Evolutionary conservation across 306 rosid species (phyloP), one percentile per base, ranked within the genome.

Genomic region (Dryas drummondii): DNA sequence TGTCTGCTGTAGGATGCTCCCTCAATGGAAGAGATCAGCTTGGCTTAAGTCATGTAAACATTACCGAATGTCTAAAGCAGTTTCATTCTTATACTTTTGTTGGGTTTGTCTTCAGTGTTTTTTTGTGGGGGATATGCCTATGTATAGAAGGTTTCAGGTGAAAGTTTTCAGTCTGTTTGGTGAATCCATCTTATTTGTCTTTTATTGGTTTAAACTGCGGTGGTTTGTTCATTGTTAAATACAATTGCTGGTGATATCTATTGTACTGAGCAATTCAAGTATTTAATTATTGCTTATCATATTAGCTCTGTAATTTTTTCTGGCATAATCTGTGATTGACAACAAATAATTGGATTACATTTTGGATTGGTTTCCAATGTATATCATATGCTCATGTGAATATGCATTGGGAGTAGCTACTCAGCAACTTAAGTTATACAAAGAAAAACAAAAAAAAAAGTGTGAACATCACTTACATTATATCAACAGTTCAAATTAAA

Each of bases 101-200:
- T 70, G 84, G 81, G 80, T 72, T 73, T 85, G 89, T 84, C 83
- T 84, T 72, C 74, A 66, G 77, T 78, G 80, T 80, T 76, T 63
- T 61, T 58, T 58, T 69, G 47, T 11, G 22, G 81, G 84, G 83
- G 77, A 77, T 64, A 82, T 81, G 81, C 80, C 76, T 78, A 58
- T 87, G 79, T 82, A 79, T 79, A 82, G 85, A 73, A 78, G 55
- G 55, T 66, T 74, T 49, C 73, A 54, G 73, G 47, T 82, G 80
- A 52, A 76, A 72, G 46, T 78, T 61, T 59, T 62, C 53, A 16
- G 70, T 83, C 55, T 79, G 60, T 61, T 58, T 58, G 72, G 51
- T 11, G 22, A 64, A 64, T 70, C 57, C 64, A 53, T 62, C 51
- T 66, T 53, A 78, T 82, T 54, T 72, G 69, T 70, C 41, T 81